Conservation (phyloP, 2,329 filamentous ascomycete species). For the Alternaria sp. region DNA sequence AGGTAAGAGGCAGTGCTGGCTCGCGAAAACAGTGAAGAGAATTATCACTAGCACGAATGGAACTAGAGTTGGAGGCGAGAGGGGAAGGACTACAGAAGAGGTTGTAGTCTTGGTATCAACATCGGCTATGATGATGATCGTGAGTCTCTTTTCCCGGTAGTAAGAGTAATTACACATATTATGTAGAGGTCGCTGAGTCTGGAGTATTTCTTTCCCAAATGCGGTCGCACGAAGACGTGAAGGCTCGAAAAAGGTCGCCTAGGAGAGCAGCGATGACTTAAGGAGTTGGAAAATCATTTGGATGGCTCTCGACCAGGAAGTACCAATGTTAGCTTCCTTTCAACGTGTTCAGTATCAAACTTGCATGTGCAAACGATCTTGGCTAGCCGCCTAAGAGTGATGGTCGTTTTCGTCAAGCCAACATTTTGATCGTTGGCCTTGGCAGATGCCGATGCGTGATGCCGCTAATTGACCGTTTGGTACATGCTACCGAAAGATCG, state of each 20-base stretch:
- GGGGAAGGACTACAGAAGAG: not conserved
- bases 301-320: not conserved
- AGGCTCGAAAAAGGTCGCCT: not conserved
- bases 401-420: not conserved
- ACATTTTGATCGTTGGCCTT: conserved; percentile 10
- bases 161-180: not conserved
- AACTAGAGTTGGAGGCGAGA: not conserved
- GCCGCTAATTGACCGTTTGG: conserved; percentile 15
- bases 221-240: not conserved
- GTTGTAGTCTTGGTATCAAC: not conserved
- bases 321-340: not conserved
- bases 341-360: conserved; percentile 1
- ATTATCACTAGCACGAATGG: not conserved
- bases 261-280: not conserved
- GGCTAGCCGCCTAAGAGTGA: not conserved
- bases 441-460: conserved; percentile 7
- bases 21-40: not conserved
- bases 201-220: not conserved
- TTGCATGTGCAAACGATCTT: not conserved
- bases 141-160: not conserved
- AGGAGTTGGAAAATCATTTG: not conserved
- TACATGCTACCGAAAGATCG: conserved; percentile 11
- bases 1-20: not conserved
- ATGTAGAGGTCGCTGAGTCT: not conserved
- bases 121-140: not conserved